Percentiles rank a stretch among this genome's conserved stretches.
phyloP scores from a whole-genome alignment of 1,284 basidiomycete genomes.

The Ceratobasidium sp. region DNA sequence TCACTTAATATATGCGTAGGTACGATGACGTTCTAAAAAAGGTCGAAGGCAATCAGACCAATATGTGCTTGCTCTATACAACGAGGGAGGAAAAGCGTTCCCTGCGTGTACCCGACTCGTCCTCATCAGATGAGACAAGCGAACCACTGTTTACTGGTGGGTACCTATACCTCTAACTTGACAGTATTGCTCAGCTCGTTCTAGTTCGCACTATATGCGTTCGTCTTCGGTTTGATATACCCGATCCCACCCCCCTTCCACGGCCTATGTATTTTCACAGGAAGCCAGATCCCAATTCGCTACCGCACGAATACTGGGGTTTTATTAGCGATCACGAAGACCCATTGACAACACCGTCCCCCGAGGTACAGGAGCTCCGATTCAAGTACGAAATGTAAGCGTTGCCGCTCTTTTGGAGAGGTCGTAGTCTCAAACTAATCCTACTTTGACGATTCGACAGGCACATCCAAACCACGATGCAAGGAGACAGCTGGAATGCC shows the following conservation, averaged over 20 bases:
- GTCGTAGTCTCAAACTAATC: background rate
- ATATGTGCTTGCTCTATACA: conserved; percentile 18
- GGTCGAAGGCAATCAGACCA: background rate
- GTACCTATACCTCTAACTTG: background rate
- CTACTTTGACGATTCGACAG: background rate
- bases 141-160: conserved; percentile 11
- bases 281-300: background rate
- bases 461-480: conserved; percentile 15
- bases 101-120: background rate
- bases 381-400: conserved; percentile 25
- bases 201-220: conserved; percentile 27
- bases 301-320: conserved; percentile 31
- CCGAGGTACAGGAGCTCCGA: conserved; percentile 4
- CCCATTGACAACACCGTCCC: conserved; percentile 5
- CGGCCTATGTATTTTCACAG: conserved; percentile 21
- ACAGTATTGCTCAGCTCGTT: background rate
- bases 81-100: background rate
- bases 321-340: conserved; percentile 26
- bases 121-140: background rate
- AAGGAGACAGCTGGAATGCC: conserved; percentile 11
- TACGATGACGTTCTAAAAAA: conserved; percentile 12
- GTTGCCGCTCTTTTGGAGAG: background rate
- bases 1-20: background rate
- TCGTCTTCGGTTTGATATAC: conserved; percentile 23
- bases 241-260: background rate